Evolutionary conservation across 2,329 filamentous ascomycete species (phyloP), one percentile per base, ranked within the genome.

Genomic region (Ceratocystis ficicola): DNA sequence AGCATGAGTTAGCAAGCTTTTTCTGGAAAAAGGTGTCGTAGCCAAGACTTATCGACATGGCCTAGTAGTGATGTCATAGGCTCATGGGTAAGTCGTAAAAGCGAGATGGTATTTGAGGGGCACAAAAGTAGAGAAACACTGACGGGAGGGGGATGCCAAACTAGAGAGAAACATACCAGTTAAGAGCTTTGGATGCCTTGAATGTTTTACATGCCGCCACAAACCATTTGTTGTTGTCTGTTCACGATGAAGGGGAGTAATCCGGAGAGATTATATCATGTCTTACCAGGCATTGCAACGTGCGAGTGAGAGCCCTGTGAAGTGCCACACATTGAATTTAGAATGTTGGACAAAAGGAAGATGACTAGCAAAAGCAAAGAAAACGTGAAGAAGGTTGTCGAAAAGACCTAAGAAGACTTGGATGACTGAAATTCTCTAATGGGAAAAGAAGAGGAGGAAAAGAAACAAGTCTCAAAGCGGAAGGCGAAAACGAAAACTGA

Each of bases 251-350:
- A 20, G 10, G 48, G 28, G 15, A n/a, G 61, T 17, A 60, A 52
- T 17, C 36, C 12, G 20, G 62, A 20, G 44, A 22, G 20, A 22
- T 15, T 30, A 63, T 8, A 48, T 30, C 15, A 62, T n/a, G 20
- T 61, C 66, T 68, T 68, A 68, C 66, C 66, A 65, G 66, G 66
- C 66, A 68, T 68, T 32, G 46, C 41, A 22, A 64, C 25, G 41
- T 68, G 59, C 41, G 66, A 65, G 62, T 63, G 60, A 61, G 63
- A 44, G 46, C 64, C 66, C 28, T 60, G 66, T 55, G 66, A 63
- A 63, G 66, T 63, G 46, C 66, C 64, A 63, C 66, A 68, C 66
- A 68, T 68, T 44, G 55, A 44, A 36, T 60, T 17, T 25, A 52
- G 10, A 28, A 15, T 28, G 12, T 6, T 17, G 28, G n/a, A 25